Base-by-base conservation (phyloP, 108 stramenopile species). In the Conticribra guillardii region DNA sequence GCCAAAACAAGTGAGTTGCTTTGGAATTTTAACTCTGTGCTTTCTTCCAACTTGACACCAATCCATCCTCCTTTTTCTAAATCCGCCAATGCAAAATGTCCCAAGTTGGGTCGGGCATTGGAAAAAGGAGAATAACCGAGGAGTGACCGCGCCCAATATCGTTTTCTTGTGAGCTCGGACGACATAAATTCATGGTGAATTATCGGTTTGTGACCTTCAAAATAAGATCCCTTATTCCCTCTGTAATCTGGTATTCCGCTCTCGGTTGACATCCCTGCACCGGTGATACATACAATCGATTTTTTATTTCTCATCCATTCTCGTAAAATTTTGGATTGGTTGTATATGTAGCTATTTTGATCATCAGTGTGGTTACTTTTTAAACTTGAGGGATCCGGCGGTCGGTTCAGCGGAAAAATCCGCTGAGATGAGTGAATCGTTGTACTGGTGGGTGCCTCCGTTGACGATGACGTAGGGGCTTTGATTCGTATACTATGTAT, bases 171-270 rank as follows among this genome's bases (percentile, higher is more conserved):
- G 3, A 45, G 32, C 26, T 84, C 79, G n/a, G 67, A 68, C 0
- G 60, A 44, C 82, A 97, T 87, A 54, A 95, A 99, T 60, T 99
- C 93, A 57, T 95, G 89, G 83, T 99, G 97, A 47, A 90, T 77
- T 78, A 99, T 96, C 19, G 99, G 99, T 69, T 90, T 95, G 85
- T 98, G 98, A 15, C 98, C 96, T 23, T 78, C 57, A 60, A 91
- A 90, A 79, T 99, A 99, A 21, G 93, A 95, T 59, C 98, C 98
- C 24, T 84, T 75, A 58, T 92, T 87, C 2, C 97, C 97, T 11
- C 99, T 80, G 67, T 99, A 99, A 71, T 99, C 99, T 0, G 98
- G 97, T 53, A 99, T 97, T 5, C 99, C 99, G 23, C 89, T 91
- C 70, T 96, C 97, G 11, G 97, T 98, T 2, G 92, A 95, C 52